These are phyloP conservation scores for Myxozyma lipomycoides DNA, from an alignment of 805 yeast species.

Conservation along the genomic window DNA sequence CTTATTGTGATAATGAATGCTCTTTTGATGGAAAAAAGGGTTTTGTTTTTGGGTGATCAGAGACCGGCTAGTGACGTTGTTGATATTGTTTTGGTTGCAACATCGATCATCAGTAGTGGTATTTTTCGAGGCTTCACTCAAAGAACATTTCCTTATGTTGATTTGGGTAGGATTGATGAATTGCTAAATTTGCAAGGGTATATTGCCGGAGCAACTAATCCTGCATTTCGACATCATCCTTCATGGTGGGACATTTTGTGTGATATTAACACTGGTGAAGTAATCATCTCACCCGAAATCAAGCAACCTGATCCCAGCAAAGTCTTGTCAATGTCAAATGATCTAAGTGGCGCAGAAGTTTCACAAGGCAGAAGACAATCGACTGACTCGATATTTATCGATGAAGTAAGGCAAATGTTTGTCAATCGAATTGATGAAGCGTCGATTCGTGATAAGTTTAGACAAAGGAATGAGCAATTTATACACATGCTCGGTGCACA, in stretches of 20 bases:
- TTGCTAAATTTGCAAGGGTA: constrained; percentile 48
- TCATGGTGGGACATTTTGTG: constrained; percentile 54
- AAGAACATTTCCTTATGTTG: constrained; percentile 54
- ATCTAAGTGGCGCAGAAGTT: constrained; percentile 4
- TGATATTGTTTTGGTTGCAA: constrained; percentile 47
- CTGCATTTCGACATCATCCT: constrained; percentile 53
- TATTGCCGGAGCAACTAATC: constrained; percentile 59
- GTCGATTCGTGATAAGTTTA: constrained; percentile 32
- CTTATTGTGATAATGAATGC: constrained; percentile 51
- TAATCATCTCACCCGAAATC: constrained; percentile 34
- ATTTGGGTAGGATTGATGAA: constrained; percentile 51
- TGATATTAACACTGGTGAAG: constrained; percentile 46
- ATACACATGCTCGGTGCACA: constrained; percentile 33
- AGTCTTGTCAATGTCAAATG: background rate
- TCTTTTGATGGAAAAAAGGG: constrained; percentile 49
- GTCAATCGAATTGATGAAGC: constrained; percentile 34
- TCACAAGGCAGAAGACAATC: constrained; percentile 1
- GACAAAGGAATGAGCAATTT: constrained; percentile 32
- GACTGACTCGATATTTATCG: constrained; percentile 30
- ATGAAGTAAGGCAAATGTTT: constrained; percentile 32
- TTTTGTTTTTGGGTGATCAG: constrained; percentile 49
- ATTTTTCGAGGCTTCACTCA: constrained; percentile 47
- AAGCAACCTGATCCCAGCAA: constrained; percentile 9
- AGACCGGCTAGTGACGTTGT: constrained; percentile 50
- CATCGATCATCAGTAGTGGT: constrained; percentile 50